Conservation (phyloP, 371 early-diverging fungal species). For the Actinomucor elegans region DNA sequence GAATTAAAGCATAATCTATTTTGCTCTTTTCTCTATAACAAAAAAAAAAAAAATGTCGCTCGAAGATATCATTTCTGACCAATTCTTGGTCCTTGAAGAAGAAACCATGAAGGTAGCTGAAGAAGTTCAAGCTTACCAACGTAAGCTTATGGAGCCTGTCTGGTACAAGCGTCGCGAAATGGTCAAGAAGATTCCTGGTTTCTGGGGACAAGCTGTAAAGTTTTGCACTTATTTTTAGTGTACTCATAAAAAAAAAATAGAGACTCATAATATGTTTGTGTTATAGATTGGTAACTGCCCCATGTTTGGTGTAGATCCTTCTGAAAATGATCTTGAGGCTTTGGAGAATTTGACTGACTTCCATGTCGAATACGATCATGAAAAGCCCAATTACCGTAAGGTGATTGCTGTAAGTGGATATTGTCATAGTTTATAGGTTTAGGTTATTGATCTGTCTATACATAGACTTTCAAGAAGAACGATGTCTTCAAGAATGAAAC, state of each 20-base stretch:
- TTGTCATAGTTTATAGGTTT: not conserved
- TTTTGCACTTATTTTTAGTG: too few species aligned
- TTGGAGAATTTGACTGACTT: constrained; percentile 57
- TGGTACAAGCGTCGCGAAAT: constrained; percentile 59
- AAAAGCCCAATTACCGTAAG: constrained; percentile 49
- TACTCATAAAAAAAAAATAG: not conserved
- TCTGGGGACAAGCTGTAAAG: constrained; percentile 53
- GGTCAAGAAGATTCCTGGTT: constrained; percentile 56
- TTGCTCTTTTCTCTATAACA: not conserved
- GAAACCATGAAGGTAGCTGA: constrained; percentile 37
- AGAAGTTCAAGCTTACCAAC: constrained; percentile 37
- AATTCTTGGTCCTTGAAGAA: constrained; percentile 36
- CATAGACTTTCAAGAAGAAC: constrained; percentile 57
- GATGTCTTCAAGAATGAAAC: constrained; percentile 56
- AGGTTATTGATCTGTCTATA: not conserved
- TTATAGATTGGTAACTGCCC: constrained; percentile 41
- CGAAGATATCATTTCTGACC: constrained; percentile 36
- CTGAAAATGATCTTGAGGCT: constrained; percentile 41
- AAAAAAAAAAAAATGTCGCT: constrained; percentile 29
- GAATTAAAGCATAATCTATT: not conserved
- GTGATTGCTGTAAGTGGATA: constrained; percentile 46
- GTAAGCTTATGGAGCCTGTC: constrained; percentile 53
- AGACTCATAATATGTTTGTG: not conserved
- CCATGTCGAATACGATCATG: constrained; percentile 54
- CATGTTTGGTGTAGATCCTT: constrained; percentile 12